Conservation (phyloP, 768 basidiomycete genomes). For the Mycena alexandri region DNA sequence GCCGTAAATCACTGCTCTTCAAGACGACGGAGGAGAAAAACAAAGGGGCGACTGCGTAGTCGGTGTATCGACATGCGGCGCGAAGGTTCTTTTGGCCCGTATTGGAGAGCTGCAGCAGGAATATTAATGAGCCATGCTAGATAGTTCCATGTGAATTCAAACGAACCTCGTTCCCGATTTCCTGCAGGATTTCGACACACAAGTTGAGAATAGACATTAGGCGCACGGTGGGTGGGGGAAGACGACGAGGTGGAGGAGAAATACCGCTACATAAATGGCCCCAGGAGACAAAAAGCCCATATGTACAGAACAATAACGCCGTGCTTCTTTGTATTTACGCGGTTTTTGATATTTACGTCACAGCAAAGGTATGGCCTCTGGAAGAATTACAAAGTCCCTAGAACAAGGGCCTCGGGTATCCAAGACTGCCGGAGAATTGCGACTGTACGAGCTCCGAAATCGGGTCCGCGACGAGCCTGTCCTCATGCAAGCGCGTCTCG, state of each 20-base stretch:
- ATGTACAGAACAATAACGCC: too few species aligned
- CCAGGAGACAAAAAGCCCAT: too few species aligned
- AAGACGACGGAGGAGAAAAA: constrained; percentile 15
- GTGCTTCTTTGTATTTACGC: too few species aligned
- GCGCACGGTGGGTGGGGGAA: constrained; percentile 1
- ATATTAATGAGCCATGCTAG: neutral
- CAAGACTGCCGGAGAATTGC: too few species aligned
- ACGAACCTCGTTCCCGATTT: constrained; percentile 2
- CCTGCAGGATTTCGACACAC: constrained; percentile 8
- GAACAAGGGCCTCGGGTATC: too few species aligned
- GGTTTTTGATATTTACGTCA: too few species aligned
- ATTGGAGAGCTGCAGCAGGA: neutral
- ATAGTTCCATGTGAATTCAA: neutral
- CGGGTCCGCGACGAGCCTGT: constrained; percentile 82
- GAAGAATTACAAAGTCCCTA: too few species aligned
- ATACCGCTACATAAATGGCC: too few species aligned
- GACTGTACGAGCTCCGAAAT: too few species aligned
- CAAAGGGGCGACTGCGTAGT: neutral
- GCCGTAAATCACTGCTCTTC: neutral
- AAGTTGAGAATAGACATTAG: constrained; percentile 1
- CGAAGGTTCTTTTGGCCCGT: neutral
- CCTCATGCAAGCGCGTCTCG: constrained; percentile 69
- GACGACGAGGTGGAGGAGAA: too few species aligned
- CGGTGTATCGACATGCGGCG: neutral
- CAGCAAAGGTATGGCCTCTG: too few species aligned